Percentiles rank a stretch among this genome's conserved stretches.
These are phyloP conservation scores for Aspergillus tamarii DNA, from an alignment of 2,329 filamentous ascomycete genomes.

Conservation along the genomic window DNA sequence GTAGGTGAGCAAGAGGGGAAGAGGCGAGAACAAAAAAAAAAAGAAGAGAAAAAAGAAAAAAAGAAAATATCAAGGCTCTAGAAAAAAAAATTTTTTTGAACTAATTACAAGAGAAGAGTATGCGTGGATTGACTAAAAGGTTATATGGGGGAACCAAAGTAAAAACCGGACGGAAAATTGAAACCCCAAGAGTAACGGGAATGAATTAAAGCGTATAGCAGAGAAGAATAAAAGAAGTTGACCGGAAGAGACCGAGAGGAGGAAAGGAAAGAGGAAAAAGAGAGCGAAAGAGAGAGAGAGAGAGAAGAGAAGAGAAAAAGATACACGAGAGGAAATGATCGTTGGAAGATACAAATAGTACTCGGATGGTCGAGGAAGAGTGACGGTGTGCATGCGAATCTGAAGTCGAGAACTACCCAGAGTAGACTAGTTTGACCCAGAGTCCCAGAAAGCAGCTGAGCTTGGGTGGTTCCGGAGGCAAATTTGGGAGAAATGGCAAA, in stretches of 20 bases:
- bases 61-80: conserved; percentile 14
- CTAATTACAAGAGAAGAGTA: conserved; percentile 15
- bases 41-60: conserved; percentile 16
- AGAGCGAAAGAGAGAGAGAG: conserved; percentile 6
- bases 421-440: conserved; percentile 16
- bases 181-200: conserved; percentile 24
- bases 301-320: conserved; percentile 6
- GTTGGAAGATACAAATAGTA: conserved; percentile 25
- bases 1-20: conserved; percentile 2
- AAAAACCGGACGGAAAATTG: conserved; percentile 12
- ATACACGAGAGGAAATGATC: conserved; percentile 24
- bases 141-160: conserved; percentile 11
- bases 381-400: conserved; percentile 32
- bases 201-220: conserved; percentile 12
- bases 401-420: conserved; percentile 19
- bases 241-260: conserved; percentile 12
- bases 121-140: conserved; percentile 10
- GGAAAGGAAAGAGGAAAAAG: background rate
- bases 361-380: conserved; percentile 19
- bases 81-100: conserved; percentile 8
- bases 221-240: conserved; percentile 4
- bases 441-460: conserved; percentile 16
- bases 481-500: conserved; percentile 10
- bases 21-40: conserved; percentile 10
- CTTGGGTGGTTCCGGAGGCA: conserved; percentile 18